Conservation (phyloP, 2,329 filamentous ascomycete species). For the Cytospora paraplurivora region DNA sequence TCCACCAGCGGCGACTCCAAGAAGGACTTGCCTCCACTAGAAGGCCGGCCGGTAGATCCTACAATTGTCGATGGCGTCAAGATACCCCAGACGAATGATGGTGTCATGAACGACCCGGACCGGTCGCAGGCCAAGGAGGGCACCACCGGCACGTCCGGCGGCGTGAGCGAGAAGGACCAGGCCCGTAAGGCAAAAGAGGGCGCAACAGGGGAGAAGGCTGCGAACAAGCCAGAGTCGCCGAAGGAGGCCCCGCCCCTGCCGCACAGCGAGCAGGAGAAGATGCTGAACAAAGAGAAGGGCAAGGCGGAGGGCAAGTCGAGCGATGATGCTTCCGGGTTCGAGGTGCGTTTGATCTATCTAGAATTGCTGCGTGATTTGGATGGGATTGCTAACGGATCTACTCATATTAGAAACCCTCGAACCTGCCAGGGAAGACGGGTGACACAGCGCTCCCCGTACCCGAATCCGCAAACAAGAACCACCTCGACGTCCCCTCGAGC, state of each 20-base stretch:
- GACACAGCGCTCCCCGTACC: conserved; percentile 73
- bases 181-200: conserved; percentile 69
- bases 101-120: conserved; percentile 91
- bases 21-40: conserved; percentile 47
- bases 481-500: conserved; percentile 51
- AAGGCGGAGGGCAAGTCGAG: conserved; percentile 41
- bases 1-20: conserved; percentile 40
- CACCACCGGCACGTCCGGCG: conserved; percentile 85
- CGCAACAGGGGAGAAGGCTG: conserved; percentile 63
- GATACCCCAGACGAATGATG: conserved; percentile 68
- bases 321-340: conserved; percentile 52
- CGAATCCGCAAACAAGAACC: conserved; percentile 65
- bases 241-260: conserved; percentile 84
- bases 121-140: conserved; percentile 77
- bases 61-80: conserved; percentile 60
- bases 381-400: conserved; percentile 14
- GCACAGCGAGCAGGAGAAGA: conserved; percentile 76
- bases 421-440: conserved; percentile 77
- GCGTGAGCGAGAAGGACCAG: conserved; percentile 85
- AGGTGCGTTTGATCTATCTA: conserved; percentile 50
- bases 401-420: conserved; percentile 68
- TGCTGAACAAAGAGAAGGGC: conserved; percentile 47
- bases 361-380: not conserved
- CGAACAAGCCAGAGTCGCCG: conserved; percentile 79
- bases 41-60: conserved; percentile 54